Base-by-base conservation (phyloP, 352 stramenopile species). In the Pythium coloratum region DNA sequence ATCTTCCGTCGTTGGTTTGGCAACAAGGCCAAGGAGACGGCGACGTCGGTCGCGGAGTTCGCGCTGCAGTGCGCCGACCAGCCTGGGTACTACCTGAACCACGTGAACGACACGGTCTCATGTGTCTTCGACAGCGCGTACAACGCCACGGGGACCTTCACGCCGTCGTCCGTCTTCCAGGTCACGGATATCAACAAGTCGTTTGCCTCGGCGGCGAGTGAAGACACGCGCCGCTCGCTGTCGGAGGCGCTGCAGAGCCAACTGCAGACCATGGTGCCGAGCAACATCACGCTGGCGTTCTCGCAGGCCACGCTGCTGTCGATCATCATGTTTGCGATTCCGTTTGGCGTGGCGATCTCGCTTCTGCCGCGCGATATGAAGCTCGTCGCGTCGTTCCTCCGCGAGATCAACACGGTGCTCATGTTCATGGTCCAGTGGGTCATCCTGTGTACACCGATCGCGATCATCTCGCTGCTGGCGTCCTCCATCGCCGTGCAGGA, bases 401-500 rank as follows among this genome's bases (percentile, higher is more conserved):
- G 67, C 14, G 62, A 79, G 42, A 62, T 78, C 55, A 76, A 77
- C 67, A 55, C n/a, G 13, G 70, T 78, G 6, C 71, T 85, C 59
- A 77, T 83, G 65, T 34, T 9, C n/a, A 76, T 86, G 57, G 67
- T 83, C 58, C 46, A 69, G 50, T 72, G 66, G 61, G 60, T 86
- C 28, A 78, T 88, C 54, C 42, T 66, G 26, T 84, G 71, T 55
- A 86, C 69, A 30, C 80, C 77, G 2, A 20, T 84, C 20, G 75
- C 73, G 0, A 73, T 80, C 53, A 67, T 78, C 50, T 84, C 76
- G 54, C 66, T 85, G 33, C 57, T 85, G 0, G 75, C 75, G 9
- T 60, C 38, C 9, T 72, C 71, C 6, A 70, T 86, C 44, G 60
- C 69, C 7, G 26, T 24, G 28, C 71, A 79, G 28, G 30, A 69